phyloP scores from a whole-genome alignment of 2,329 filamentous ascomycete genomes.

The Fonsecaea pugnacius region DNA sequence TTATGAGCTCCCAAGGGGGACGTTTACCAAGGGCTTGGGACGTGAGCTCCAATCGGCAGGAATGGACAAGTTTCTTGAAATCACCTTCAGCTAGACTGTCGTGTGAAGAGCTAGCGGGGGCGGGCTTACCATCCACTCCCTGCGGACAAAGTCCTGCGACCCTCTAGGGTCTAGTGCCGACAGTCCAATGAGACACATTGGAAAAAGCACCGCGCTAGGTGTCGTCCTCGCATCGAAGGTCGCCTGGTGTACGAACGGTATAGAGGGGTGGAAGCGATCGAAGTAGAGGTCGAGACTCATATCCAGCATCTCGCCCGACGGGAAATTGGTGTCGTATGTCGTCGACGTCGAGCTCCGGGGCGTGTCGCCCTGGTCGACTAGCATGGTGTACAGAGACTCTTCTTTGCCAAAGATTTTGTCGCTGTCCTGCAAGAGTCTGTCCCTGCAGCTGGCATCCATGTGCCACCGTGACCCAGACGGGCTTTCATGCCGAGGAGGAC shows the following conservation, averaged over 20 bases:
- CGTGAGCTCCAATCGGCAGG: conserved; percentile 17
- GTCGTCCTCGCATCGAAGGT: conserved; percentile 20
- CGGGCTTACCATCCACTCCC: not conserved
- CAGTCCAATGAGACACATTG: conserved; percentile 22
- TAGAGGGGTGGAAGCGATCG: conserved; percentile 12
- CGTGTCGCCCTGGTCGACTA: conserved; percentile 1
- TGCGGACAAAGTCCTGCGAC: conserved; percentile 10
- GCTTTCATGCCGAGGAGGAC: not conserved
- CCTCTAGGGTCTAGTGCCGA: conserved; percentile 12
- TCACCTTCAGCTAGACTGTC: not conserved
- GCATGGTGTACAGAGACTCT: conserved; percentile 3
- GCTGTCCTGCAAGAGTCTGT: conserved; percentile 14
- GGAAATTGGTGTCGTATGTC: conserved; percentile 5
- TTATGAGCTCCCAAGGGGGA: conserved; percentile 7
- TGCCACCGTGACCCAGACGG: conserved; percentile 13
- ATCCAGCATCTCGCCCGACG: conserved; percentile 15
- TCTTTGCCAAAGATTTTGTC: conserved; percentile 5
- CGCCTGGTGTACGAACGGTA: conserved; percentile 16
- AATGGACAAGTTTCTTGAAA: conserved; percentile 10
- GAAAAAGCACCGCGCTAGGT: conserved; percentile 13
- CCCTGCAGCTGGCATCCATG: conserved; percentile 17
- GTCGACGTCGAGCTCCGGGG: conserved; percentile 2
- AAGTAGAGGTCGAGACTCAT: conserved; percentile 22
- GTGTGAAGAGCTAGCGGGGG: not conserved
- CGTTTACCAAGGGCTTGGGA: conserved; percentile 17